Conservation (phyloP, 176 grass and related monocot genomes). For the Bolboschoenus planiculmis region DNA sequence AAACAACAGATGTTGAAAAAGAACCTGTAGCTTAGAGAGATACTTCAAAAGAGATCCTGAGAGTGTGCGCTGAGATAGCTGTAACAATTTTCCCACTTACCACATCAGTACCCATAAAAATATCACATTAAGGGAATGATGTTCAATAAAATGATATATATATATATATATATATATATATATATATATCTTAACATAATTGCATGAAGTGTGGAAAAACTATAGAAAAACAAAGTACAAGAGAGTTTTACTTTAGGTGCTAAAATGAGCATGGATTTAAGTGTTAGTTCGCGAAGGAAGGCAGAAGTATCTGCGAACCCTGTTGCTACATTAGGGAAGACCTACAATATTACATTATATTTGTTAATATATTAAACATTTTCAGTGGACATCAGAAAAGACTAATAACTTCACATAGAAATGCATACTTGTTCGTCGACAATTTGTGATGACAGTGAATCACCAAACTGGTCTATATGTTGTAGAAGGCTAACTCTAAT, state of each 20-base stretch:
- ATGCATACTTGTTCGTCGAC: slow-evolving; percentile 90
- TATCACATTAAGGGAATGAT: neutral
- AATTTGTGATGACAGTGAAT: slow-evolving; percentile 79
- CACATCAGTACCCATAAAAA: neutral
- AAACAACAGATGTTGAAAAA: slow-evolving; percentile 15
- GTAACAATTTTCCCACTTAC: slow-evolving; percentile 29
- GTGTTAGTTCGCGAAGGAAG: slow-evolving; percentile 82
- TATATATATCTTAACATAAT: neutral
- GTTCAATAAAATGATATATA: neutral
- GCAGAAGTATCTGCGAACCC: slow-evolving; percentile 97
- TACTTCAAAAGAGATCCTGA: slow-evolving; percentile 98
- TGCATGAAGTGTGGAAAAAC: neutral
- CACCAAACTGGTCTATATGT: slow-evolving; percentile 98
- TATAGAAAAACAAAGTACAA: slow-evolving; percentile 7
- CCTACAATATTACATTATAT: slow-evolving; percentile 40
- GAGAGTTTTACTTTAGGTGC: slow-evolving; percentile 73
- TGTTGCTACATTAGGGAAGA: slow-evolving; percentile 92
- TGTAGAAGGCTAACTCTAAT: slow-evolving; percentile 96
- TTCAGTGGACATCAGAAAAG: neutral
- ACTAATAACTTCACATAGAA: slow-evolving; percentile 13
- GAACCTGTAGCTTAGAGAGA: slow-evolving; percentile 96
- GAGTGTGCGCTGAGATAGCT: slow-evolving; percentile 95
- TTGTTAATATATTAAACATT: neutral
- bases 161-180: too few species aligned
- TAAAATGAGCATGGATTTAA: slow-evolving; percentile 96